Conservation (phyloP, 257 asterid genomes). For the Solanum bulbocastanum region DNA sequence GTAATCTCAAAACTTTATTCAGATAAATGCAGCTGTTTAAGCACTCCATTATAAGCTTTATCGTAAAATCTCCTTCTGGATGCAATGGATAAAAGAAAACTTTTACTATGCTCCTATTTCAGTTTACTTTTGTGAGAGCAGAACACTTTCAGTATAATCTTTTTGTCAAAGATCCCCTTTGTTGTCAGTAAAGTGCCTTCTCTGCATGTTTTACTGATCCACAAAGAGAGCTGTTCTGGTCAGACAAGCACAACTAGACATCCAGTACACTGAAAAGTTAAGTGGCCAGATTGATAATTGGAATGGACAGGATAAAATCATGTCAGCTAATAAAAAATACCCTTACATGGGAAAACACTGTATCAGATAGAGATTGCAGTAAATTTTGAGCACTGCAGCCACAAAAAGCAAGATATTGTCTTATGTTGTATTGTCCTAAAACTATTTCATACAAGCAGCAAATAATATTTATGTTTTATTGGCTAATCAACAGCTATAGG, state of each 20-base stretch:
- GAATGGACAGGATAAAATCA: background rate
- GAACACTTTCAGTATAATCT: background rate
- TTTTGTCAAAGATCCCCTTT: background rate
- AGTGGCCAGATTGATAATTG: background rate
- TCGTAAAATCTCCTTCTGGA: background rate
- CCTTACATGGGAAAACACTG: background rate
- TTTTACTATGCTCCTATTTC: background rate
- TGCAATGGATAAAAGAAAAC: background rate
- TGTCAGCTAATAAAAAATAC: background rate
- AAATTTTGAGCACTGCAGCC: background rate
- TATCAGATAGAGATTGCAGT: background rate
- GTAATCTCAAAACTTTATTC: background rate
- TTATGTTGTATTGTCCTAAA: no score
- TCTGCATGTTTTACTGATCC: background rate
- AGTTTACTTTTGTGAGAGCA: background rate
- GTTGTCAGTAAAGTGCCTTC: background rate
- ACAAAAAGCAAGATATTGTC: no score
- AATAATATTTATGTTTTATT: background rate
- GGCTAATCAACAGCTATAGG: background rate
- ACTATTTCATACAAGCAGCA: background rate
- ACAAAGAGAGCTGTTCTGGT: background rate
- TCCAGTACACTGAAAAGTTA: background rate
- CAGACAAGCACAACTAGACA: background rate
- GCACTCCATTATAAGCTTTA: background rate
- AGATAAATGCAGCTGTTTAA: background rate